Conservation (phyloP, 495 filamentous ascomycete species). For the Penicillium malachiteum region DNA sequence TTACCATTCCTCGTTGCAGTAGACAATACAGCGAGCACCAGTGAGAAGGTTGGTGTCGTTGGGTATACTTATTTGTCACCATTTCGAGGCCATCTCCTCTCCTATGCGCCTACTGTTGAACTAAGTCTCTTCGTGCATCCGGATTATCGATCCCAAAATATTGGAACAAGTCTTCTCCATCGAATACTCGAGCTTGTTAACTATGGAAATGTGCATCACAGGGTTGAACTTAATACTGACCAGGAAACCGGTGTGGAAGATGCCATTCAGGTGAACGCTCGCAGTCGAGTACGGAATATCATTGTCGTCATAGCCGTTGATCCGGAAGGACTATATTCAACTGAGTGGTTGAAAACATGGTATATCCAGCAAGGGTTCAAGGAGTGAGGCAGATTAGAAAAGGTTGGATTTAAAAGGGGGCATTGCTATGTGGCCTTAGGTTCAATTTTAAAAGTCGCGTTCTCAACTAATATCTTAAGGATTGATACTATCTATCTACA, state of each 20-base stretch:
- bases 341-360: constrained; percentile 25
- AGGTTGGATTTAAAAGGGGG: constrained; percentile 24
- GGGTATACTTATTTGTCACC: constrained; percentile 30
- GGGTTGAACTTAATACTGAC: constrained; percentile 1
- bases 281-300: constrained; percentile 20
- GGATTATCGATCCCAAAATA: constrained; percentile 11
- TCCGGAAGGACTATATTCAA: constrained; percentile 19
- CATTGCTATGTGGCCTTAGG: constrained; percentile 11
- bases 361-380: constrained; percentile 26
- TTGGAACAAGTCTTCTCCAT: constrained; percentile 20
- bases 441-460: not conserved
- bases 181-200: constrained; percentile 9
- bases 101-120: constrained; percentile 33
- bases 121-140: constrained; percentile 30
- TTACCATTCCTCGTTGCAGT: constrained; percentile 32
- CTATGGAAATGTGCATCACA: constrained; percentile 4
- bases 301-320: constrained; percentile 31
- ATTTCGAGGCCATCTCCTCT: constrained; percentile 23
- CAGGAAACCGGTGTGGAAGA: not conserved
- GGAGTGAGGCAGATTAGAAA: constrained; percentile 24
- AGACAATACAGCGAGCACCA: not conserved
- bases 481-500: constrained; percentile 24
- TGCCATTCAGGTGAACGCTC: not conserved
- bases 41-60: constrained; percentile 17
- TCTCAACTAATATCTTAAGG: constrained; percentile 7